Evolutionary conservation across 306 rosid species (phyloP), one percentile per base, ranked within the genome.

Genomic region (Dryas alaskensis): DNA sequence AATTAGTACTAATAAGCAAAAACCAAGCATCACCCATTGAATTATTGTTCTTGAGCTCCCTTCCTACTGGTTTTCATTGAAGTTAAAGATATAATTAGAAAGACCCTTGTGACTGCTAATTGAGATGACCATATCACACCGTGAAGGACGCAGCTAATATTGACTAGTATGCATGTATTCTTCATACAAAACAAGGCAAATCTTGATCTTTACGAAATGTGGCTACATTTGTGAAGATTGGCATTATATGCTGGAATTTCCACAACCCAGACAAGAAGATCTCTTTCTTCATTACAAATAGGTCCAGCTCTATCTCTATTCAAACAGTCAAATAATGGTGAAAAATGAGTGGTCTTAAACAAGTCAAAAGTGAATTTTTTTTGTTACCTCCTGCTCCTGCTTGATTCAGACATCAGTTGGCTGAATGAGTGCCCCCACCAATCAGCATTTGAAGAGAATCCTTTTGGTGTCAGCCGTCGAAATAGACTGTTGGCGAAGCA

Each of bases 11-110:
- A 13, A 58, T 19, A 52, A 73, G 60, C 8, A 43, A 11, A 46
- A 6, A 57, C 4, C 67, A 7, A 67, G 10, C 17, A 66, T 1
- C 39, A n/a, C 61, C 67, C 78, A 76, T 81, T 40, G 47, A 53
- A 31, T 4, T 53, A 6, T 54, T 42, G 1, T 54, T 17, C 19
- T 51, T 39, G 4, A 25, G 44, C 73, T 51, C 25, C 48, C 17
- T 16, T 0, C 16, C 46, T 7, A 4, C 11, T 7, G 4, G 14
- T n/a, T 22, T 74, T 25, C 2, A n/a, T 69, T 52, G 51, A 42
- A 42, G 31, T 11, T 37, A 2, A 53, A 52, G 59, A 52, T 5
- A 19, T 6, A 55, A 19, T 17, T 13, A 27, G 17, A 60, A 60
- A 31, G 9, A 60, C 0, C n/a, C 44, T 60, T 27, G 43, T 11